A percentile compares a stretch with the other conserved stretches of the same genome.
Conservation (phyloP, 352 stramenopile species). For the Phytophthora agathidicida region DNA sequence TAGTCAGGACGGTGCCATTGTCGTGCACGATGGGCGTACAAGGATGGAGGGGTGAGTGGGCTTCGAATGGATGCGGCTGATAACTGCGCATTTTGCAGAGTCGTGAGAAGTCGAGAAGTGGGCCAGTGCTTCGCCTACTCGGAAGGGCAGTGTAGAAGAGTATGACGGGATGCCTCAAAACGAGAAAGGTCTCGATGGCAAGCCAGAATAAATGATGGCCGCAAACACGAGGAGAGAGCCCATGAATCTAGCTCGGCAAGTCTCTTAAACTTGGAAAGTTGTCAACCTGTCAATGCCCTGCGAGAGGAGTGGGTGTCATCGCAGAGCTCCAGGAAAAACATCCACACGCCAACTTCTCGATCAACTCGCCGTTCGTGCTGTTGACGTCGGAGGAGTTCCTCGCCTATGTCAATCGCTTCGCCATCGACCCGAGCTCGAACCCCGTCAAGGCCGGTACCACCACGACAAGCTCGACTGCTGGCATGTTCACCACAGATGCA, state of each 20-base stretch:
- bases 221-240: no score
- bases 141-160: no score
- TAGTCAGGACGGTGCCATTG: neutral
- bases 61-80: slow-evolving; percentile 7
- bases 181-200: slow-evolving; percentile 4
- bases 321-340: slow-evolving; percentile 51
- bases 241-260: no score
- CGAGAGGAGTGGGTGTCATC: slow-evolving; percentile 45
- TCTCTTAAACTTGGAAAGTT: no score
- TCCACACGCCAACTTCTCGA: slow-evolving; percentile 58
- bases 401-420: slow-evolving; percentile 56
- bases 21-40: neutral
- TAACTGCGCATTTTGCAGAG: slow-evolving; percentile 23
- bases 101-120: slow-evolving; percentile 36
- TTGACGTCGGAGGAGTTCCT: slow-evolving; percentile 67
- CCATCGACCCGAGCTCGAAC: slow-evolving; percentile 27
- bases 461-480: slow-evolving; percentile 21
- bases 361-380: slow-evolving; percentile 65
- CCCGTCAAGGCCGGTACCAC: slow-evolving; percentile 22
- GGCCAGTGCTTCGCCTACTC: no score
- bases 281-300: no score
- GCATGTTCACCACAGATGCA: slow-evolving; percentile 38
- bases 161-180: no score
- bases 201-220: no score
- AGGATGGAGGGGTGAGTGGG: neutral